Percentiles rank a stretch among this genome's conserved stretches.
These are phyloP conservation scores for Cladophialophora chaetospira DNA, from an alignment of 2,329 filamentous ascomycete species.

Conservation along the genomic window DNA sequence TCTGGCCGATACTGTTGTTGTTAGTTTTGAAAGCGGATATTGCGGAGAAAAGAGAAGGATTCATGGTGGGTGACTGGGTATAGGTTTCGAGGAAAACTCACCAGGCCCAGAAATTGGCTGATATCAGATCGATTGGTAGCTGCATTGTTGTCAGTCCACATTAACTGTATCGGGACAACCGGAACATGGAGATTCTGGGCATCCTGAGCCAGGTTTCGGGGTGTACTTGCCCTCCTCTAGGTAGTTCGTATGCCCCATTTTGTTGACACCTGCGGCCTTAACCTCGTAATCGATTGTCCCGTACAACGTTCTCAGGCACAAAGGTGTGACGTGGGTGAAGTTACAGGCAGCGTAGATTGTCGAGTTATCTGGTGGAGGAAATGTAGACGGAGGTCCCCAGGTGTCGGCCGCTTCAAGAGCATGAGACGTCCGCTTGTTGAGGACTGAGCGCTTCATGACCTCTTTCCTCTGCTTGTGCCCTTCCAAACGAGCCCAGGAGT, in stretches of 20 bases:
- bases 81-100: no score
- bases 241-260: conserved; percentile 50
- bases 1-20: conserved; percentile 44
- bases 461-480: conserved; percentile 16
- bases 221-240: no score
- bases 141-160: no score
- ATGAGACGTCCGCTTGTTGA: conserved; percentile 12
- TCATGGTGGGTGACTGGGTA: no score
- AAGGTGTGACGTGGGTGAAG: conserved; percentile 53
- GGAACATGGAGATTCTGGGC: no score
- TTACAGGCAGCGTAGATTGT: conserved; percentile 51
- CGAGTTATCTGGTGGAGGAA: conserved; percentile 20
- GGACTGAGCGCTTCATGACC: conserved; percentile 15
- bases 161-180: no score
- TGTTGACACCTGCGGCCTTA: conserved; percentile 45
- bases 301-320: conserved; percentile 58
- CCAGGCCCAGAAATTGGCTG: conserved; percentile 40
- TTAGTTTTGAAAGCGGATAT: no score
- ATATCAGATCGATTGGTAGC: conserved; percentile 50
- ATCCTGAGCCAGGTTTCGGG: no score
- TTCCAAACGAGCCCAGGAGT: conserved; percentile 25
- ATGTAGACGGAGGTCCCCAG: conserved; percentile 14
- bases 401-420: conserved; percentile 17
- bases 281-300: conserved; percentile 57
- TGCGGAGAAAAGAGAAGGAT: no score